Conservation (phyloP, 1,284 basidiomycete genomes). For the Apiotrichum sp. region DNA sequence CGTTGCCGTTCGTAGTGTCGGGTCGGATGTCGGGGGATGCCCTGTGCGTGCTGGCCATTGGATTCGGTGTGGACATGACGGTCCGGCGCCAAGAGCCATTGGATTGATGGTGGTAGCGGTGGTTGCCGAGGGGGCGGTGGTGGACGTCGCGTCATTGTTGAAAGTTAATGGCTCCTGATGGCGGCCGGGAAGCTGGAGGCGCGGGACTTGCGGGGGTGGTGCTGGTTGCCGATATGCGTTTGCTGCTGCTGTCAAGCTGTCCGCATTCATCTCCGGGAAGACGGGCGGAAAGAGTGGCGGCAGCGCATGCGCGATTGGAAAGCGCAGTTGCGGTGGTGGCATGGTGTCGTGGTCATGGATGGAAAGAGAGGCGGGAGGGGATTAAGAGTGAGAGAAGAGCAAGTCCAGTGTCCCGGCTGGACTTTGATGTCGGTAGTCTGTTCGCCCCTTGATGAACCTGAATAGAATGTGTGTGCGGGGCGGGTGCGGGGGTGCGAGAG, state of each 20-base stretch:
- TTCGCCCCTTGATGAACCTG: too few relatives aligned
- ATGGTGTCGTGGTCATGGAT: constrained; percentile 5
- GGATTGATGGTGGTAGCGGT: constrained; percentile 5
- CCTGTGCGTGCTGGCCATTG: constrained; percentile 31
- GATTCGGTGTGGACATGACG: constrained; percentile 21
- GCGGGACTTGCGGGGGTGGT: constrained; percentile 39
- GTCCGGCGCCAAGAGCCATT: neutral
- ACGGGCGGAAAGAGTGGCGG: constrained; percentile 12
- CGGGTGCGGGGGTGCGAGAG: too few relatives aligned
- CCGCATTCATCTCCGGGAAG: constrained; percentile 12
- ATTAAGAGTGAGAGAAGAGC: neutral
- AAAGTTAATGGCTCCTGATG: constrained; percentile 31
- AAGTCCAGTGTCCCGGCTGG: neutral
- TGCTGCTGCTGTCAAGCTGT: constrained; percentile 29
- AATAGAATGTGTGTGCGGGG: too few relatives aligned
- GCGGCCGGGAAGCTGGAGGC: constrained; percentile 30
- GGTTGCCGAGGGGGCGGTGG: neutral
- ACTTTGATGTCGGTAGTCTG: too few relatives aligned
- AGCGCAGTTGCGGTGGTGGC: constrained; percentile 14
- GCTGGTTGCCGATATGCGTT: constrained; percentile 38
- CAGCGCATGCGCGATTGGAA: constrained; percentile 9
- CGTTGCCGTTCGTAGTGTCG: constrained; percentile 19
- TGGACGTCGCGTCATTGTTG: constrained; percentile 7
- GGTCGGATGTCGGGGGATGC: constrained; percentile 18
- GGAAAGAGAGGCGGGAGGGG: neutral